Evolutionary conservation across 768 basidiomycete genomes (phyloP), one percentile per base, ranked within the genome.

Genomic region (Pleurotus giganteus): DNA sequence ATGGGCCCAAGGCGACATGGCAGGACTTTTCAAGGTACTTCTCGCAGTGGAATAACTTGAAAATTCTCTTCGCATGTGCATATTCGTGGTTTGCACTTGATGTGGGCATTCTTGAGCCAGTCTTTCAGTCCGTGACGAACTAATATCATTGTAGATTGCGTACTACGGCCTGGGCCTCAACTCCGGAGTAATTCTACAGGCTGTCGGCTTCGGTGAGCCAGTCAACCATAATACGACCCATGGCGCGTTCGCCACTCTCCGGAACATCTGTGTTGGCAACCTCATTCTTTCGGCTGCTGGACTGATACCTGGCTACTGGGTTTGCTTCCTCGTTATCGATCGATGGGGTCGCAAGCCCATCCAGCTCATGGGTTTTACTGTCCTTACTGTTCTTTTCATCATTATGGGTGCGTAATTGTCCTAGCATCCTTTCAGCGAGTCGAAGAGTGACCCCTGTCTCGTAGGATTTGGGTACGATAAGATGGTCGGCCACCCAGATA

Each of bases 81-180:
- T 94, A 86, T 67, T 88, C 86, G 12, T 95, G 93, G 93, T 94
- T 94, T 58, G 92, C 91, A 11, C 80, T 93, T 24, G 91, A 91
- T 61, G 86, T 86, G 28, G 54, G 85, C 24, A 32, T 7, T 19
- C 32, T 2, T 19, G 44, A 46, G 23, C 37, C 36, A 32, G 27
- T 1, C 7, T 15, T 17, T 47, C 36, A 27, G 44, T 26, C 11
- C 24, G 36, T 26, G 32, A 34, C 26, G 34, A 8, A 12, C 34
- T 23, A 13, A 47, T 34, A 12, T 21, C 19, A 15, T 36, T 46
- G 58, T 19, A 88, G 83, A 84, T 94, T 51, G 90, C 91, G 4
- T 94, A 89, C 73, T 94, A 94, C 67, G 92, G 91, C 50, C 80
- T 95, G 31, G 87, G 90, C 53, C 79, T 95, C 54, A 94, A 94